These are phyloP conservation scores for Trichopus zeylanicus DNA, from an alignment of 116 monocot species.

Conservation along the genomic window DNA sequence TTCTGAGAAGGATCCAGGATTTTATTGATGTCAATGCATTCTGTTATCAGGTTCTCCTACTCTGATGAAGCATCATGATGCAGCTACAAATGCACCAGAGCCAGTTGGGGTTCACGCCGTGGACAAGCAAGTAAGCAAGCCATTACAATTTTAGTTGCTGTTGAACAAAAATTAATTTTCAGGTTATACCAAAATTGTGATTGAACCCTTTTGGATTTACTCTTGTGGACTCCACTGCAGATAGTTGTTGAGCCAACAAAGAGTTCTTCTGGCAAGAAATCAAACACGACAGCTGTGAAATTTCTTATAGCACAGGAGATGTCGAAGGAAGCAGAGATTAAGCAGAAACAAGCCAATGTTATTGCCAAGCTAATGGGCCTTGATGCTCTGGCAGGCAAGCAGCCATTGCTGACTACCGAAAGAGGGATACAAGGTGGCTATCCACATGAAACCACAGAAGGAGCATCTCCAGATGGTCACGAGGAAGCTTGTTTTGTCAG, in stretches of 20 bases:
- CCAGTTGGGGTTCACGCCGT: conserved; percentile 10
- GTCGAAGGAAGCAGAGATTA: conserved; percentile 48
- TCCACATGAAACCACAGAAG: neutral
- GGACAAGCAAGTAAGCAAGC: conserved; percentile 42
- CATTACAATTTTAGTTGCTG: neutral
- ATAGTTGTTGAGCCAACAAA: conserved; percentile 17
- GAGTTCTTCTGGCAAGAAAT: conserved; percentile 32
- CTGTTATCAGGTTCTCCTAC: conserved; percentile 32
- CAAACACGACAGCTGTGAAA: conserved; percentile 56
- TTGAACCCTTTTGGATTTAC: neutral
- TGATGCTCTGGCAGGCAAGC: conserved; percentile 42
- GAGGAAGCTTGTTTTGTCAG: conserved; percentile 13
- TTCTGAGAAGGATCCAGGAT: too few relatives aligned
- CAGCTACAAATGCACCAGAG: conserved; percentile 21
- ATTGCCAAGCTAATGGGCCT: conserved; percentile 94
- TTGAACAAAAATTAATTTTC: neutral
- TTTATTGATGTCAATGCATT: too few relatives aligned
- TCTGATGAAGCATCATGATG: conserved; percentile 9
- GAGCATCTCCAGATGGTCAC: too few relatives aligned
- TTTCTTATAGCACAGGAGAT: conserved; percentile 79
- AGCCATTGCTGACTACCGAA: conserved; percentile 12
- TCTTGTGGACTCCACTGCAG: conserved; percentile 15
- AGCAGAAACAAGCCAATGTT: conserved; percentile 43
- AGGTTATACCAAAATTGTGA: neutral
- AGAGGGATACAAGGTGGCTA: conserved; percentile 11